Evolutionary conservation across 148 eudicot genomes (phyloP), one percentile per base, ranked within the genome.

Genomic region (Polygonum aviculare): DNA sequence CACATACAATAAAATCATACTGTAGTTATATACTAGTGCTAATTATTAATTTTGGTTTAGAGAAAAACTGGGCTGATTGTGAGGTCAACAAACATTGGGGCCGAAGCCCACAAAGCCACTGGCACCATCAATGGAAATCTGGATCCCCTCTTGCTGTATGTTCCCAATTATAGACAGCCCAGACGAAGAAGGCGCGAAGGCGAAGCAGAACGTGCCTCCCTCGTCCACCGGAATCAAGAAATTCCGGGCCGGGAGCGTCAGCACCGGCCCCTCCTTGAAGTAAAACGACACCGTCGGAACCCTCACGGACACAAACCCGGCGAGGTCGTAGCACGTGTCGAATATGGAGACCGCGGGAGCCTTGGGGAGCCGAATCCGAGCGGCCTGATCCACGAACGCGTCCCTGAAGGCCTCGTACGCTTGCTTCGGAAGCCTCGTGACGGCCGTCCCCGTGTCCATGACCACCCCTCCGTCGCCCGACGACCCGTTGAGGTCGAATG

Each of bases 81-180:
- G 2, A 31, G 38, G 39, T 81, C 74, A 89, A 74, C 92, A 89
- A 36, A 86, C 81, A 51, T 85, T 87, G 50, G 92, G 92, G 62
- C 92, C 92, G 78, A 89, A 89, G 36, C 92, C 92, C 47, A 87
- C 82, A 79, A 78, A 82, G 1, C 88, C 90, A 76, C 80, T 87
- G 2, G 87, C 77, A 36, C 79, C 88, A 76, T 89, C 90, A 62
- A 85, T 76, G 9, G 92, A 85, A 31, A 89, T 85, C 75, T 89
- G 92, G 33, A 89, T 89, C 33, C 92, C 92, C 78, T 89, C 90
- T 78, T 89, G 92, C 73, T 89, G 92, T 75, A 89, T 89, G 75
- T 89, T 89, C 41, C 92, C 92, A 7, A 89, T 82, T 62, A 89
- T 87, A 57, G 90, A 86, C 44, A 85, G 79, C 49, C 83, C 86